Conservation (phyloP, 2,329 filamentous ascomycete genomes). For the Sporothrix globosa region DNA sequence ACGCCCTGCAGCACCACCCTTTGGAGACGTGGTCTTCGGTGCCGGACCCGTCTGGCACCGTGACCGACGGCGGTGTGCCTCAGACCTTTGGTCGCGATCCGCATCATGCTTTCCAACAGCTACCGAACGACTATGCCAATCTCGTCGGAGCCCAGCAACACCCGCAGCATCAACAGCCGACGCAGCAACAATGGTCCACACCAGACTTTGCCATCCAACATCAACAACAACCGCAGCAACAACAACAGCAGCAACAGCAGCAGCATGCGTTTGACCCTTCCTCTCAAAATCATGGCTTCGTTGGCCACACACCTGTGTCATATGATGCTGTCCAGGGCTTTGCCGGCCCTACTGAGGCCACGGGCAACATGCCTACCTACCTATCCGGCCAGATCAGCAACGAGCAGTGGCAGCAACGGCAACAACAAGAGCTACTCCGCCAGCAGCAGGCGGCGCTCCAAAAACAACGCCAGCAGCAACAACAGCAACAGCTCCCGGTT, state of each 20-base stretch:
- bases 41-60: not conserved
- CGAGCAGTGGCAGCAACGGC: slow-evolving; percentile 29
- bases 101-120: slow-evolving; percentile 20
- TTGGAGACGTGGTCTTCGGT: slow-evolving; percentile 31
- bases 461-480: slow-evolving; percentile 24
- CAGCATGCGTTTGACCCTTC: slow-evolving; percentile 14
- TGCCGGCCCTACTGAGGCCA: slow-evolving; percentile 6
- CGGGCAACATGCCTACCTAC: slow-evolving; percentile 22
- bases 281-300: slow-evolving; percentile 25
- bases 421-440: slow-evolving; percentile 11
- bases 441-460: slow-evolving; percentile 22
- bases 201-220: not conserved
- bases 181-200: not conserved
- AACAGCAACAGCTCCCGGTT: not conserved
- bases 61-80: not conserved
- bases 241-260: slow-evolving; percentile 20
- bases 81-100: slow-evolving; percentile 13
- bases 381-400: slow-evolving; percentile 18
- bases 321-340: slow-evolving; percentile 25
- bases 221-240: slow-evolving; percentile 26
- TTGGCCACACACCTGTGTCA: not conserved
- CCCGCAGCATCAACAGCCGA: not conserved
- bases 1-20: slow-evolving; percentile 32
- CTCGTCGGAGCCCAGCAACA: slow-evolving; percentile 11
- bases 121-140: slow-evolving; percentile 13